These are phyloP conservation scores for Paramecium biaurelia DNA, from an alignment of 73 alveolate genomes.

Conservation along the genomic window DNA sequence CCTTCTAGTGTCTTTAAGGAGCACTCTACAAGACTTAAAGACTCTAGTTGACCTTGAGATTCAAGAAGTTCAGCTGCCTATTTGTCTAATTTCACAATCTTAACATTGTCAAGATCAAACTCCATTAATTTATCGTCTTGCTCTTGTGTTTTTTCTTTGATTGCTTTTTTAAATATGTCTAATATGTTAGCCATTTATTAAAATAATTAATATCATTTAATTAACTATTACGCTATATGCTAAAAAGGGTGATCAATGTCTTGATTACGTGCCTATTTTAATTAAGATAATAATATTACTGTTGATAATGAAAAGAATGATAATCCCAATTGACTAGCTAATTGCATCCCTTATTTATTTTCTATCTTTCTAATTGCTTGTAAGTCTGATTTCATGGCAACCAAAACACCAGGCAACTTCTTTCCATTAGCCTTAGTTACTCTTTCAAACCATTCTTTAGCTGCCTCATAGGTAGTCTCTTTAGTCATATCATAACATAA, in stretches of 20 bases:
- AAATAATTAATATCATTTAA: slow-evolving; percentile 25
- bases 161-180: not conserved
- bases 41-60: not conserved
- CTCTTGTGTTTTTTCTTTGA: not conserved
- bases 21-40: not conserved
- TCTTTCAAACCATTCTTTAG: slow-evolving; percentile 51
- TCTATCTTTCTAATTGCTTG: slow-evolving; percentile 1
- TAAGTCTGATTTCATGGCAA: slow-evolving; percentile 5
- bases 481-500: slow-evolving; percentile 54
- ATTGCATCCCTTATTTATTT: slow-evolving; percentile 42
- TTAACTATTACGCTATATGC: slow-evolving; percentile 39
- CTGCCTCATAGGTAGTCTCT: slow-evolving; percentile 31
- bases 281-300: not conserved
- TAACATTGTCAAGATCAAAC: not conserved
- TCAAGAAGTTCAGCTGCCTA: not conserved
- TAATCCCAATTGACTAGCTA: not conserved
- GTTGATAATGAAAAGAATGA: slow-evolving; percentile 6
- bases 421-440: slow-evolving; percentile 39
- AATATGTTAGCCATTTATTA: slow-evolving; percentile 24
- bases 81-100: not conserved
- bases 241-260: slow-evolving; percentile 45
- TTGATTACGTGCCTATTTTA: slow-evolving; percentile 4
- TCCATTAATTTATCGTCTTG: not conserved
- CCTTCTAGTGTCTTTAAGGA: not conserved
- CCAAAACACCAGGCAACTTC: slow-evolving; percentile 33